These are phyloP conservation scores for Oxyria digyna DNA, from an alignment of 148 eudicot genomes.

Conservation along the genomic window DNA sequence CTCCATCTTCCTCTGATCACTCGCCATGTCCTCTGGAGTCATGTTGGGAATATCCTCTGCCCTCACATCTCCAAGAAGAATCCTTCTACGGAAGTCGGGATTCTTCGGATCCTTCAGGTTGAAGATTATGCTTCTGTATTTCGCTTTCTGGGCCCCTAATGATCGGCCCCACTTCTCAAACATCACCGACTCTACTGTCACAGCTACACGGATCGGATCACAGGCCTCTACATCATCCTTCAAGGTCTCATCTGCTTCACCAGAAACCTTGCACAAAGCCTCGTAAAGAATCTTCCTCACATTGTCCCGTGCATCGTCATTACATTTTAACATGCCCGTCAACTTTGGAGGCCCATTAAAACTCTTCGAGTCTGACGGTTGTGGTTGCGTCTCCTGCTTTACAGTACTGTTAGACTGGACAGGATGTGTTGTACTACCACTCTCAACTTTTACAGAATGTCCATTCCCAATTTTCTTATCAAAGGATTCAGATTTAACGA, in stretches of 20 bases:
- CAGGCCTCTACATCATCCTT: slow-evolving; percentile 32
- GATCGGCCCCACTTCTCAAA: slow-evolving; percentile 59
- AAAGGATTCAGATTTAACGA: slow-evolving; percentile 21
- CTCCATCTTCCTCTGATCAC: slow-evolving; percentile 41
- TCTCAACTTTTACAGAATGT: slow-evolving; percentile 11
- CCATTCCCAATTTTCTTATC: slow-evolving; percentile 16
- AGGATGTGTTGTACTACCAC: slow-evolving; percentile 11
- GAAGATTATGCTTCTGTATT: slow-evolving; percentile 54
- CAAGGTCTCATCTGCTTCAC: slow-evolving; percentile 32
- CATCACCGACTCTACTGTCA: slow-evolving; percentile 48
- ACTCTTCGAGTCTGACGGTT: slow-evolving; percentile 14
- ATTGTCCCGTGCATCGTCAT: slow-evolving; percentile 40
- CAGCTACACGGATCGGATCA: slow-evolving; percentile 52
- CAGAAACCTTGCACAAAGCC: slow-evolving; percentile 35
- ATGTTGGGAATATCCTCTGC: slow-evolving; percentile 32
- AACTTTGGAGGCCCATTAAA: slow-evolving; percentile 39
- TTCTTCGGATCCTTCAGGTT: slow-evolving; percentile 48
- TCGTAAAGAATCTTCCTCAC: slow-evolving; percentile 42
- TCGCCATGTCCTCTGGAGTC: slow-evolving; percentile 54
- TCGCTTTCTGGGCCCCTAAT: slow-evolving; percentile 41
- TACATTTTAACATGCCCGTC: slow-evolving; percentile 39
- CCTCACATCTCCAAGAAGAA: slow-evolving; percentile 39
- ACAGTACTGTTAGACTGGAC: slow-evolving; percentile 22
- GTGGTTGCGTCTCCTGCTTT: slow-evolving; percentile 23
- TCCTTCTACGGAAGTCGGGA: slow-evolving; percentile 52